phyloP scores from a whole-genome alignment of 2,329 filamentous ascomycete species.

The Lithohypha guttulata region DNA sequence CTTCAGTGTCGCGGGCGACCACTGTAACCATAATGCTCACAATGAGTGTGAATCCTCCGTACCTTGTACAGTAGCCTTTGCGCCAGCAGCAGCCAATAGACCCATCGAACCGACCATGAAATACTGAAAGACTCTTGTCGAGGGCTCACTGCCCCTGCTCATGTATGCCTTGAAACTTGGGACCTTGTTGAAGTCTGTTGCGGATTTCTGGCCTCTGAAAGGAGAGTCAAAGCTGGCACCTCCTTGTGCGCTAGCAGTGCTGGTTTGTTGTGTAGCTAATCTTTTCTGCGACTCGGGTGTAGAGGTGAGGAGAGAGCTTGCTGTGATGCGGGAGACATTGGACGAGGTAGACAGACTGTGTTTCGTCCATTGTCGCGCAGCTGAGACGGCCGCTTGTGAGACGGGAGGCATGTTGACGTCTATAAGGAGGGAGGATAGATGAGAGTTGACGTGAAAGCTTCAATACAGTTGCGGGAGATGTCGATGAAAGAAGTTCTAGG shows the following conservation, averaged over 20 bases:
- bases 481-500: too few species aligned
- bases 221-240: conserved; percentile 42
- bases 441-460: conserved; percentile 8
- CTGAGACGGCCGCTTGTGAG: conserved; percentile 55
- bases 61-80: conserved; percentile 98
- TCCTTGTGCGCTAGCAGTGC: conserved; percentile 24
- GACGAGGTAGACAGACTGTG: conserved; percentile 32
- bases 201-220: conserved; percentile 37
- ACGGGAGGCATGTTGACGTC: conserved; percentile 53
- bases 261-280: conserved; percentile 26
- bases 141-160: conserved; percentile 54
- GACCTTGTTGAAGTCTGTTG: conserved; percentile 54
- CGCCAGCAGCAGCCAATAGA: conserved; percentile 79
- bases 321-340: conserved; percentile 31
- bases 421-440: conserved; percentile 15
- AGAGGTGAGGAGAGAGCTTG: conserved; percentile 23
- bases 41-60: too few species aligned
- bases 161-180: conserved; percentile 85
- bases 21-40: too few species aligned
- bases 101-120: conserved; percentile 98
- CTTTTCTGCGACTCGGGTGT: conserved; percentile 27
- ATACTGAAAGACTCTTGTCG: conserved; percentile 86
- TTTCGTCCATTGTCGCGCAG: conserved; percentile 50
- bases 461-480: conserved; percentile 4
- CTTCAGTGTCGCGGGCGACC: too few species aligned